Percentiles rank a stretch among this genome's conserved stretches.
Evolutionary conservation across 352 stramenopile genomes (phyloP).

Genomic region (Phytopythium mirpurense): DNA sequence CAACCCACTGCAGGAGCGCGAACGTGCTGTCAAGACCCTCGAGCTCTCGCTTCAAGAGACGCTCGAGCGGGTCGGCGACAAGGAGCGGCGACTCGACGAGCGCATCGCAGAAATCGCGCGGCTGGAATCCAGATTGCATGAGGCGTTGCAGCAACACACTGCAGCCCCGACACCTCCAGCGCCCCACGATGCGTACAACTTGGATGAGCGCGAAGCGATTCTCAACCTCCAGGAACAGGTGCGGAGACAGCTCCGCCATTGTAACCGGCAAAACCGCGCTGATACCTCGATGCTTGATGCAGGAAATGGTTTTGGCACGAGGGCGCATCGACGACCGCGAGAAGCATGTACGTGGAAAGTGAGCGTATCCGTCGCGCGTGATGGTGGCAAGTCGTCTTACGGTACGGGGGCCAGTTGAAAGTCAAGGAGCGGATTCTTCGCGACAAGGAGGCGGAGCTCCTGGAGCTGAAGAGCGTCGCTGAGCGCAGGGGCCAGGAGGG

Average conservation of each 20-base stretch:
- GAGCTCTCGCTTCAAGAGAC: conserved; percentile 30
- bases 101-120: conserved; percentile 35
- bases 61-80: conserved; percentile 21
- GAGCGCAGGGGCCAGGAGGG: conserved; percentile 3
- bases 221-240: conserved; percentile 30
- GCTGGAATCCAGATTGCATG: conserved; percentile 39
- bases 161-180: neutral
- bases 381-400: too few species aligned
- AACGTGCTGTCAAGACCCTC: conserved; percentile 24
- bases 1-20: conserved; percentile 17
- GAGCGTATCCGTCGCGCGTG: too few species aligned
- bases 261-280: neutral
- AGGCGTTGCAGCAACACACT: conserved; percentile 22
- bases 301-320: conserved; percentile 17
- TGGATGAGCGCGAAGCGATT: conserved; percentile 16
- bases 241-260: neutral
- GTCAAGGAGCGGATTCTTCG: conserved; percentile 40
- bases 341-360: conserved; percentile 20
- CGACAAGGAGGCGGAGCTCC: conserved; percentile 35
- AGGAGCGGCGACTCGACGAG: conserved; percentile 26
- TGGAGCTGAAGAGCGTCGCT: conserved; percentile 13
- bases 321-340: conserved; percentile 19
- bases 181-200: conserved; percentile 4
- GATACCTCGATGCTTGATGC: neutral
- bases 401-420: conserved; percentile 23